Evolutionary conservation across 2,329 filamentous ascomycete species (phyloP), one percentile per base, ranked within the genome.

Genomic region (Botryosphaeria dothidea): DNA sequence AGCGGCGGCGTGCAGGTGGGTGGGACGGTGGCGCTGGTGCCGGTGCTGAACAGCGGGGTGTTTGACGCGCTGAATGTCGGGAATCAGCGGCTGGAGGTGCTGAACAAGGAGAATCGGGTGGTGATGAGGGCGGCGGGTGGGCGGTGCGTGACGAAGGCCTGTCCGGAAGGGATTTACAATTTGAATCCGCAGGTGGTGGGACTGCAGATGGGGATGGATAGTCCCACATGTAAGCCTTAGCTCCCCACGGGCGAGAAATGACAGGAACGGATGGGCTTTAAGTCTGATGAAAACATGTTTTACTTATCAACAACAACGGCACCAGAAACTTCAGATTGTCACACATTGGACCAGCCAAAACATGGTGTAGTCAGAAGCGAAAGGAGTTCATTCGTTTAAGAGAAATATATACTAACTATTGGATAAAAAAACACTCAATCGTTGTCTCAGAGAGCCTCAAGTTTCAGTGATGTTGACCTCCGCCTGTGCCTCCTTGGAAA

Each of bases 401-500:
- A 41, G 17, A 13, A 41, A 8, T 41, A 41, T 15, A 41, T 13
- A 13, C 9, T 41, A 41, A 15, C 11, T n/a, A 41, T 13, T 41
- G 3, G 11, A 8, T 13, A 13, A 17, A 15, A 41, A 41, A 4
- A 17, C 3, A 4, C 5, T 41, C 17, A 41, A 13, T n/a, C n/a
- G 1, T 3, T 15, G 15, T 27, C 9, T 27, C 11, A 51, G n/a
- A 38, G 19, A 21, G 2, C 11, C 17, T 56, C 54, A 58, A 21
- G 23, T 29, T 8, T 19, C 23, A 1, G 54, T 45, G 8, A 43
- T 19, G 1, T 43, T 48, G 19, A 57, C 41, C 27, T 60, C 56
- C 2, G 41, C 25, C 45, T 49, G 23, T 29, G 23, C 31, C 17
- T 62, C 5, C 31, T 49, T 62, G 7, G 52, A 64, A 52, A 84